phyloP scores from a whole-genome alignment of 78 protist species.

The Fonticula alba region DNA sequence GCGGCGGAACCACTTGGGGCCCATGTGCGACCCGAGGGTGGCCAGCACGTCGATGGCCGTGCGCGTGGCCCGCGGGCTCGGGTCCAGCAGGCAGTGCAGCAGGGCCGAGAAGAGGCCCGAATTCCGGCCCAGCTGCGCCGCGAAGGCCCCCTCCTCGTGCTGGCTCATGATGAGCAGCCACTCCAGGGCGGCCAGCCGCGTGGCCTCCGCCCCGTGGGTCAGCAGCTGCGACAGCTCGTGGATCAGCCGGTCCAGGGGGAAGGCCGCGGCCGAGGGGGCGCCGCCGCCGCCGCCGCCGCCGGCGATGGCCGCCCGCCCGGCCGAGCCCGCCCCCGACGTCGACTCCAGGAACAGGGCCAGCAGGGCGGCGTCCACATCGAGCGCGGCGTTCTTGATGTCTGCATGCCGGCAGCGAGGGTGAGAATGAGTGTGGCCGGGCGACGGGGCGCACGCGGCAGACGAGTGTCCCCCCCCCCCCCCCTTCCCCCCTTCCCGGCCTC shows the following conservation, averaged over 20 bases:
- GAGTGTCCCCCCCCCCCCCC: no score
- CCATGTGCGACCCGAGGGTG: conserved; percentile 14
- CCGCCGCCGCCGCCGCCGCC: no score
- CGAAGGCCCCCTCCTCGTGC: not conserved
- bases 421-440: no score
- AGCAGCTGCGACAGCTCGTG: conserved; percentile 12
- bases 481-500: no score
- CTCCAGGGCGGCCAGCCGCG: conserved; percentile 27
- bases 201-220: conserved; percentile 15
- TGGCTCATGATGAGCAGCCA: conserved; percentile 44
- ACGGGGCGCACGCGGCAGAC: no score
- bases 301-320: no score
- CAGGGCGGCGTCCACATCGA: not conserved
- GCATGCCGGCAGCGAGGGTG: no score
- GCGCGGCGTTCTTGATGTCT: not conserved
- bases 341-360: not conserved
- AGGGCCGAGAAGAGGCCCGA: conserved; percentile 1
- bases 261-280: no score
- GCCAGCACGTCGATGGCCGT: conserved; percentile 38
- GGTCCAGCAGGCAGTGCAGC: conserved; percentile 6
- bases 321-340: no score
- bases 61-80: conserved; percentile 26
- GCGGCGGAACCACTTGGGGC: conserved; percentile 12
- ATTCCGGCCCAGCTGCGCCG: no score
- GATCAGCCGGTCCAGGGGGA: not conserved